Evolutionary conservation across 805 yeast genomes (phyloP), one percentile per base, ranked within the genome.

Genomic region (Ogataea degrootiae): DNA sequence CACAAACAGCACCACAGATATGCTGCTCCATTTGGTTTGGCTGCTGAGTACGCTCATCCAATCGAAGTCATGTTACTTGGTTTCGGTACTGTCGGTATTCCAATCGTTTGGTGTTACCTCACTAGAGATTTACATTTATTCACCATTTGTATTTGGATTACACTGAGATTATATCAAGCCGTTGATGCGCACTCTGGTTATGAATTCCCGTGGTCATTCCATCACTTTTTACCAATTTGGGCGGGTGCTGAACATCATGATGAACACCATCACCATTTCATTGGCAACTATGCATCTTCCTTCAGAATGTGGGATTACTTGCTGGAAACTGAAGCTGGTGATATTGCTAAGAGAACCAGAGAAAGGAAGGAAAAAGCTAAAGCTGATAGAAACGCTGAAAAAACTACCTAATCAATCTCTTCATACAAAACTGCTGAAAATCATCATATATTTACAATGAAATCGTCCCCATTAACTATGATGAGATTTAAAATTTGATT

Each of bases 171-270:
- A 58, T 83, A 86, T 74, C 99, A 92, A 76, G 99, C 99, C 26
- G 92, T 92, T 49, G 99, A 92, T 67, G 85, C 97, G 23, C 99
- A 92, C 69, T 90, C 97, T 12, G 99, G 98, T 49, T 94, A 92
- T 70, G 98, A 92, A 66, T 92, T 92, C 81, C 98, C 99, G 53
- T 83, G 95, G 88, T 88, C 97, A 5, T 76, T 92, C 63, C 94
- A 89, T 71, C 89, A 90, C 65, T 82, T 92, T 70, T 66, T 92
- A 51, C 97, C 97, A 42, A 79, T 94, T 71, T 91, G 98, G 97
- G 96, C 97, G 4, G 98, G 98, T 56, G 97, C 97, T 21, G 97
- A 87, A 62, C 98, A 92, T 70, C 98, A 92, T 67, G 99, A 92
- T 69, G 87, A 87, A 70, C 99, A 92, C 66, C 99, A 92, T 68